A percentile compares a stretch with the other conserved stretches of the same genome.
These are phyloP conservation scores for Scheffersomyces segobiensis DNA, from an alignment of 1,139 yeast species.

Conservation along the genomic window DNA sequence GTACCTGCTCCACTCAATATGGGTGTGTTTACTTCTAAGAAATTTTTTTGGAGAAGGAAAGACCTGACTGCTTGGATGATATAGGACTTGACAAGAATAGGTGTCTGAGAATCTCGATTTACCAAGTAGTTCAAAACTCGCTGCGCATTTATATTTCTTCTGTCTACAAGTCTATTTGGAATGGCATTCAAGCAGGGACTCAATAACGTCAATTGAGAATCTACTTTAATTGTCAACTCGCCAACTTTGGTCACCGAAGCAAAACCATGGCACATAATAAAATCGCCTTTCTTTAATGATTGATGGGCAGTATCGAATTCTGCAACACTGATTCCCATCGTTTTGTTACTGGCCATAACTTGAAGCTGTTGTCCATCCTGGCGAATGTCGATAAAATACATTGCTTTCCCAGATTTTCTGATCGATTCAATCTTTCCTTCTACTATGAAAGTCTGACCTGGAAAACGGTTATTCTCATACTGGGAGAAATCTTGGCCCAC, in stretches of 20 bases:
- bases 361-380: constrained; percentile 63
- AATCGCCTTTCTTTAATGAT: constrained; percentile 69
- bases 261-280: constrained; percentile 59
- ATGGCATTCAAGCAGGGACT: constrained; percentile 66
- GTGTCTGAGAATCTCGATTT: constrained; percentile 47
- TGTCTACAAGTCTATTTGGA: constrained; percentile 62
- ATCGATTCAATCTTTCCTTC: constrained; percentile 63
- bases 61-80: constrained; percentile 56
- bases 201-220: constrained; percentile 47
- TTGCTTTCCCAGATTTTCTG: constrained; percentile 64
- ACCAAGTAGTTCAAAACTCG: constrained; percentile 76
- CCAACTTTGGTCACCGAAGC: constrained; percentile 80
- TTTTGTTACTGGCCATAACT: constrained; percentile 56
- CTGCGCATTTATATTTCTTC: constrained; percentile 60
- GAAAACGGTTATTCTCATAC: constrained; percentile 14
- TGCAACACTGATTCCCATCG: constrained; percentile 40
- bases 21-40: constrained; percentile 88
- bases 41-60: constrained; percentile 56
- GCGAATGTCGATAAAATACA: constrained; percentile 63
- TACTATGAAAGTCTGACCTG: constrained; percentile 14
- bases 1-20: constrained; percentile 68
- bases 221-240: constrained; percentile 71
- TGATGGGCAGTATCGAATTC: constrained; percentile 48
- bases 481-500: constrained; percentile 17
- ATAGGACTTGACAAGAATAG: constrained; percentile 54